Conservation (phyloP, 2,329 filamentous ascomycete species). For the Calonectria hongkongensis region DNA sequence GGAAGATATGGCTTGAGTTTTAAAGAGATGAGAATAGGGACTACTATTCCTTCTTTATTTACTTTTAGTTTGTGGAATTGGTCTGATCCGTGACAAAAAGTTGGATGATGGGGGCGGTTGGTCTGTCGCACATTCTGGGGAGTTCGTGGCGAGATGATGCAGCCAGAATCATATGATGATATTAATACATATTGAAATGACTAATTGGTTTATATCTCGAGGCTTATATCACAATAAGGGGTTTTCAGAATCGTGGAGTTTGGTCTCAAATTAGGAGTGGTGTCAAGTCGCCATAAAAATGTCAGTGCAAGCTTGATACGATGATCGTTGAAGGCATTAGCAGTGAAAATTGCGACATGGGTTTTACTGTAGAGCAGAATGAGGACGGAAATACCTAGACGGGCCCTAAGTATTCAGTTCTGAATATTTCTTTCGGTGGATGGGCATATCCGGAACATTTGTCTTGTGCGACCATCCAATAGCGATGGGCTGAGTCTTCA, state of each 20-base stretch:
- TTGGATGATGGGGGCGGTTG: too few relatives aligned
- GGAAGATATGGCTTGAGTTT: too few relatives aligned
- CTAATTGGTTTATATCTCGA: constrained; percentile 11
- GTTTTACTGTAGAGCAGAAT: neutral
- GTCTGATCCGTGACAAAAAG: too few relatives aligned
- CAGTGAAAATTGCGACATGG: too few relatives aligned
- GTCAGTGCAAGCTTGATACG: neutral
- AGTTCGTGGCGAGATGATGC: constrained; percentile 19
- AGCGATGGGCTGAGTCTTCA: neutral
- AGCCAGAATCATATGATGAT: constrained; percentile 20
- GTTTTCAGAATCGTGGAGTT: constrained; percentile 7
- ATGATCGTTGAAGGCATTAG: neutral
- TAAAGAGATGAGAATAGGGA: too few relatives aligned
- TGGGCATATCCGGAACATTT: neutral
- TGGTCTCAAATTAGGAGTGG: neutral
- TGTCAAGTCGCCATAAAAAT: neutral
- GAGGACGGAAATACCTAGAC: neutral
- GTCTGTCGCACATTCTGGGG: constrained; percentile 10
- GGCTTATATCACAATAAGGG: constrained; percentile 21
- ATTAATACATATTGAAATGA: neutral
- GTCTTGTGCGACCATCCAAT: neutral
- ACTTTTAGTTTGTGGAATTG: too few relatives aligned
- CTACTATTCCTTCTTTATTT: too few relatives aligned
- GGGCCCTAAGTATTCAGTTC: neutral
- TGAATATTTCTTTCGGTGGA: neutral